Evolutionary conservation across 192 early-diverging fungal genomes (phyloP), one percentile per base, ranked within the genome.

Genomic region (Chytriomyces hyalinus): DNA sequence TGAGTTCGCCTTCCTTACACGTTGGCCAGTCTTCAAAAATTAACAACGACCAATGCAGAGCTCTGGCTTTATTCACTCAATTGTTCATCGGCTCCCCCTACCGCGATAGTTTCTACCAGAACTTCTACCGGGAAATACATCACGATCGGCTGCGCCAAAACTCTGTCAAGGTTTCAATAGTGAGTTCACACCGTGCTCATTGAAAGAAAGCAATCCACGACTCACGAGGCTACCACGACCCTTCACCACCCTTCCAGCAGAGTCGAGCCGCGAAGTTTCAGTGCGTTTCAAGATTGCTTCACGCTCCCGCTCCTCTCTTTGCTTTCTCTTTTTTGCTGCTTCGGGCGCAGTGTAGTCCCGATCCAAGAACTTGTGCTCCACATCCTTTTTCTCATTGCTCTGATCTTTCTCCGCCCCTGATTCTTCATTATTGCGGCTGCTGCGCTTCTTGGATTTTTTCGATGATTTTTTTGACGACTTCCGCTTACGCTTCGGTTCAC

Each of bases 381-480:
- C 15, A 46, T 80, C 78, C 43, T 36, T 69, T 7, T 76, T 67
- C 4, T 24, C 49, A 36, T 36, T 36, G 45, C 6, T 24, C 45
- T 13, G 53, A 6, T 70, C 45, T 13, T 11, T 60, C 9, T 47
- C 77, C 22, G n/a, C 47, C 10, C 6, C 76, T 6, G 45, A 22
- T 3, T 78, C 77, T 13, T 67, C 49, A 17, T 72, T 28, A 8
- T 53, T 20, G 2, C 67, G 26, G 13, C 75, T 67, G 49, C 76
- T 65, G 7, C 46, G n/a, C 45, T 70, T 81, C 48, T 68, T 71
- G 24, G 43, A 61, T 78, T 62, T 84, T 68, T 75, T 80, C 49
- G 73, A 80, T 46, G 77, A 49, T 78, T 85, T 80, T 68, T 81
- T 83, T 17, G 64, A 49, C 68, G 15, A 83, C 76, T 68, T 84